A percentile compares a stretch with the other conserved stretches of the same genome.
These are phyloP conservation scores for Aspergillus ochraceus DNA, from an alignment of 2,329 filamentous ascomycete species.

Conservation along the genomic window DNA sequence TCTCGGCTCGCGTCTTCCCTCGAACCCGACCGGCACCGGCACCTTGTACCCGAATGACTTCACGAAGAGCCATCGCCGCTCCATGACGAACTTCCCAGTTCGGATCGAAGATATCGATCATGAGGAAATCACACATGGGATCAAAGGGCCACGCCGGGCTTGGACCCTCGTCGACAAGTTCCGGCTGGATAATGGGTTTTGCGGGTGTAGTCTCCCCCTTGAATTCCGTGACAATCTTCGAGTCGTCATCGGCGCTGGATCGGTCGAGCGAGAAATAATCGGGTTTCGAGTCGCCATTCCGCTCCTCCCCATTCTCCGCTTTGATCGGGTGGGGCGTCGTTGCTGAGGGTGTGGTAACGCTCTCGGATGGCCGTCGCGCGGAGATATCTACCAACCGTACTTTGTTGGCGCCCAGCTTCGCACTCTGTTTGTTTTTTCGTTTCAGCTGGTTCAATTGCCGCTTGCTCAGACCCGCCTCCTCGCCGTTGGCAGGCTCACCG, in stretches of 20 bases:
- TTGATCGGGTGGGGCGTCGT: constrained; percentile 59
- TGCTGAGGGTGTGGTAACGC: constrained; percentile 60
- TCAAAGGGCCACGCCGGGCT: constrained; percentile 83
- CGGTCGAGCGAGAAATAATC: constrained; percentile 94
- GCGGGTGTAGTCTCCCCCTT: constrained; percentile 80
- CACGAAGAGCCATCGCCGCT: constrained; percentile 89
- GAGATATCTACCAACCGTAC: constrained; percentile 86
- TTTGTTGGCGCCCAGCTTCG: constrained; percentile 86
- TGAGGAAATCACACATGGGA: constrained; percentile 88
- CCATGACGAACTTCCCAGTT: constrained; percentile 96
- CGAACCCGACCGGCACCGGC: constrained; percentile 77
- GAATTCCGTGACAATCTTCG: constrained; percentile 91
- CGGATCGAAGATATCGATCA: constrained; percentile 87
- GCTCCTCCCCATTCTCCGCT: constrained; percentile 57
- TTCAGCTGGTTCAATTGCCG: constrained; percentile 93
- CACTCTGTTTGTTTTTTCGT: constrained; percentile 86
- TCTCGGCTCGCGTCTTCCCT: constrained; percentile 70
- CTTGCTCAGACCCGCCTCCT: constrained; percentile 78
- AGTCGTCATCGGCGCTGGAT: constrained; percentile 78
- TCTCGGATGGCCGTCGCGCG: constrained; percentile 63
- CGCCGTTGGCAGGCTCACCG: constrained; percentile 52
- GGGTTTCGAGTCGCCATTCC: constrained; percentile 62
- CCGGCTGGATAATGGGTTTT: constrained; percentile 80
- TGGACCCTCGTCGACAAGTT: constrained; percentile 71
- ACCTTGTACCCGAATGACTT: constrained; percentile 89